These are phyloP conservation scores for Murraya koenigii DNA, from an alignment of 345 rosid genomes.

Conservation along the genomic window DNA sequence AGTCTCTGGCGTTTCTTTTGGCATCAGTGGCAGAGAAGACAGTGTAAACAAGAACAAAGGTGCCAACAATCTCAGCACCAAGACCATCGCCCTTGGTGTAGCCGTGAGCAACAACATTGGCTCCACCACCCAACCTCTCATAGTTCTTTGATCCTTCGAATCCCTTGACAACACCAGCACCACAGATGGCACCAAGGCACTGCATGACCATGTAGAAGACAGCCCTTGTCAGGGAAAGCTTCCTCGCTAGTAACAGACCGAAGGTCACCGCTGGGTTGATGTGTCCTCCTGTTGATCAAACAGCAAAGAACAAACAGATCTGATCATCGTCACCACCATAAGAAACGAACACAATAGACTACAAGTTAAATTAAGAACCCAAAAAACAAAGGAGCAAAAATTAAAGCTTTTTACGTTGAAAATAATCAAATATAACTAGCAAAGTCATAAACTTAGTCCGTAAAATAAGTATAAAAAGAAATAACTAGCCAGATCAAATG, in stretches of 20 bases:
- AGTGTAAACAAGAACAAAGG: constrained; percentile 66
- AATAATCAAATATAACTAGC: neutral
- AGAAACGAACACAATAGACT: neutral
- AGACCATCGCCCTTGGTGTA: constrained; percentile 70
- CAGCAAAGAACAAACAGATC: constrained; percentile 11
- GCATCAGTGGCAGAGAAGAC: constrained; percentile 83
- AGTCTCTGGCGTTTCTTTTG: constrained; percentile 75
- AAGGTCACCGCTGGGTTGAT: constrained; percentile 74
- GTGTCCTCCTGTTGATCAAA: constrained; percentile 51
- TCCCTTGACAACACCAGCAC: constrained; percentile 74
- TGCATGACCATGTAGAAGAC: constrained; percentile 63
- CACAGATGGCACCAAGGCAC: constrained; percentile 71
- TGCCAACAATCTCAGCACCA: constrained; percentile 75
- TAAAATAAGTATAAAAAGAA: no score
- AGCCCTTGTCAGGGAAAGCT: constrained; percentile 66
- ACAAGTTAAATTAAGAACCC: neutral
- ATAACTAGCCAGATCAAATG: neutral
- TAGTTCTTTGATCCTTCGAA: constrained; percentile 31
- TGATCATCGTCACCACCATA: neutral
- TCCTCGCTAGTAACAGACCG: constrained; percentile 62
- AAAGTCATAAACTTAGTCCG: neutral
- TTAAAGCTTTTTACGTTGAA: neutral
- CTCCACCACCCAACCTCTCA: constrained; percentile 48
- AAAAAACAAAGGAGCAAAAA: neutral
- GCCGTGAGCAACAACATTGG: constrained; percentile 52